Conservation (phyloP, 1,139 yeast genomes). For the Hemisphaericaspora subhashii region DNA sequence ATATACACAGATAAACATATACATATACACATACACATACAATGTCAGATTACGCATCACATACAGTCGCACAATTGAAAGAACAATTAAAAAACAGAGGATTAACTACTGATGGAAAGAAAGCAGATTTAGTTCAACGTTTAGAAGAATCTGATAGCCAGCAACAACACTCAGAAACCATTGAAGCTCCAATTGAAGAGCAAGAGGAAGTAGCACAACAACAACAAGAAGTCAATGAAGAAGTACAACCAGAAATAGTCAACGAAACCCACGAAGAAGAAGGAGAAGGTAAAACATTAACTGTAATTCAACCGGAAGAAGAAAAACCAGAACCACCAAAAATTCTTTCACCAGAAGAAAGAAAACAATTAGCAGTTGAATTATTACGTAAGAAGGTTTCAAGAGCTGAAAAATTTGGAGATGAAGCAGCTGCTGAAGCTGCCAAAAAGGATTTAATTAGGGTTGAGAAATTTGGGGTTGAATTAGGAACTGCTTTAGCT, state of each 20-base stretch:
- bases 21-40: slow-evolving; percentile 5
- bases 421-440: slow-evolving; percentile 51
- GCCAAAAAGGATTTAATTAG: slow-evolving; percentile 65
- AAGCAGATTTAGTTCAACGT: slow-evolving; percentile 77
- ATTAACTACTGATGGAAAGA: slow-evolving; percentile 75
- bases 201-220: slow-evolving; percentile 14
- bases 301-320: slow-evolving; percentile 16
- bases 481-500: slow-evolving; percentile 65
- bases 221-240: slow-evolving; percentile 7
- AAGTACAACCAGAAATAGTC: slow-evolving; percentile 13
- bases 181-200: slow-evolving; percentile 20
- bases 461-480: slow-evolving; percentile 83
- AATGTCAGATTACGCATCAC: slow-evolving; percentile 61
- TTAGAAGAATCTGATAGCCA: slow-evolving; percentile 41
- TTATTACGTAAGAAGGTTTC: slow-evolving; percentile 65
- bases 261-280: slow-evolving; percentile 13
- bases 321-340: slow-evolving; percentile 34
- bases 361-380: slow-evolving; percentile 67
- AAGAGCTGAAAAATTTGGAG: slow-evolving; percentile 79
- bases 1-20: neutral
- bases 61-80: slow-evolving; percentile 84
- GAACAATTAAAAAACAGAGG: slow-evolving; percentile 70
- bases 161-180: slow-evolving; percentile 16
- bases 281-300: slow-evolving; percentile 14
- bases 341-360: slow-evolving; percentile 62